Evolutionary conservation across 345 rosid species (phyloP).

Genomic region (Dovyalis caffra): DNA sequence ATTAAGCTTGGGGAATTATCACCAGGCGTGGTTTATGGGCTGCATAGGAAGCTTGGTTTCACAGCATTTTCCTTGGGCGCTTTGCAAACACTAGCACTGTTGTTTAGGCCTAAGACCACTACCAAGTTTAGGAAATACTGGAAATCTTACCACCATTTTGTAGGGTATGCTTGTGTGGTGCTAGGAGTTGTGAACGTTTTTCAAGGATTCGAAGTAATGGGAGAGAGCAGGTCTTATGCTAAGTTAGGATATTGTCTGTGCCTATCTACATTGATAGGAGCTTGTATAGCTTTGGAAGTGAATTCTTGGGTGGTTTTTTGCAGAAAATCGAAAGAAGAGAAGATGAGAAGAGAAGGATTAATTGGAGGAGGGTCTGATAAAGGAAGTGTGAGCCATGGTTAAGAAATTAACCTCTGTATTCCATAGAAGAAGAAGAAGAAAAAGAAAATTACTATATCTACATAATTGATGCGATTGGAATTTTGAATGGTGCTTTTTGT

Average conservation of each 20-base stretch:
- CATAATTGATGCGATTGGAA: not conserved
- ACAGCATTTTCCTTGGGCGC: slow-evolving; percentile 57
- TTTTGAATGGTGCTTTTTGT: not conserved
- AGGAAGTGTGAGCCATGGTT: slow-evolving; percentile 25
- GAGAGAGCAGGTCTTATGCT: slow-evolving; percentile 61
- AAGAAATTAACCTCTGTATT: not conserved
- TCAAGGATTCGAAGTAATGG: slow-evolving; percentile 91
- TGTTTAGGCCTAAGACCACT: slow-evolving; percentile 84
- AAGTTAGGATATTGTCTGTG: slow-evolving; percentile 77
- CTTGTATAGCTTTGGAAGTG: slow-evolving; percentile 84
- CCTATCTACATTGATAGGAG: slow-evolving; percentile 65
- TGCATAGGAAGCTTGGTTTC: slow-evolving; percentile 80
- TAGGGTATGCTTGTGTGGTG: slow-evolving; percentile 86
- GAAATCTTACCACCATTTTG: slow-evolving; percentile 97
- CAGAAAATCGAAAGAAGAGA: slow-evolving; percentile 88
- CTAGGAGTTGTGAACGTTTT: slow-evolving; percentile 94
- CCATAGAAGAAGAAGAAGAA: not conserved
- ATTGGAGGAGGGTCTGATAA: slow-evolving; percentile 40
- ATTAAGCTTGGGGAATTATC: slow-evolving; percentile 68
- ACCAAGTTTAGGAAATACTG: slow-evolving; percentile 85
- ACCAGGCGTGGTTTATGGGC: slow-evolving; percentile 60
- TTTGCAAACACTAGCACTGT: slow-evolving; percentile 72
- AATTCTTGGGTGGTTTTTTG: slow-evolving; percentile 94
- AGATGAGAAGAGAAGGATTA: slow-evolving; percentile 80
- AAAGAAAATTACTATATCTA: no score